Base-by-base conservation (phyloP, 2,329 filamentous ascomycete genomes). In the Epichloe bromicola region DNA sequence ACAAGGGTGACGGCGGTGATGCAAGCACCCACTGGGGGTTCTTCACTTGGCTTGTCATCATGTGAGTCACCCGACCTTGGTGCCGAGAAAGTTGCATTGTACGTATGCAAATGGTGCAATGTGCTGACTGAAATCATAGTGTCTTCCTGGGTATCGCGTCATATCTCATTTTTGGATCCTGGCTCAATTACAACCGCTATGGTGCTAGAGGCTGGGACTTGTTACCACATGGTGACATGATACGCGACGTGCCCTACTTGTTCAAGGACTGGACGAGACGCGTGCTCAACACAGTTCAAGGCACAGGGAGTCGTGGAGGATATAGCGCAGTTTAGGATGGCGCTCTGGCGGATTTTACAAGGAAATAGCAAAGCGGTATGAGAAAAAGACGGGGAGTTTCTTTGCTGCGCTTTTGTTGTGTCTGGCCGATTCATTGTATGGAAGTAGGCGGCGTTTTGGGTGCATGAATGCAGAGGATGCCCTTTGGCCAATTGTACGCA, bases 101-200 rank as follows among this genome's bases (percentile, higher is more conserved):
- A 33, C 10, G 11, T 12, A 4, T 17, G 26, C 15, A 5, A 33
- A 34, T 19, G 33, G 20, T 20, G 12, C 5, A 10, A 10, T 33
- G 30, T 51, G 49, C 52, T 53, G 26, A 53, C 46, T 4, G 7
- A 26, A 11, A 30, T 3, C 34, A 19, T 57, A 95, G 90, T 59
- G 71, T 85, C 53, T 98, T 98, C 78, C 76, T 97, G 55, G 80
- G 80, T 44, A 85, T 82, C 40, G 88, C 93, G 2, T 73, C 90
- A 23, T 98, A 97, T 70, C 83, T 98, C 57, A 95, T 97, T 66
- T 97, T 97, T 63, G 90, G 91, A 57, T 95, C 90, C 19, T 98
- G 93, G 93, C 82, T 97, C 66, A 97, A 97, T 74, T 97, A 97
- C 76, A 96, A 89, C 72, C 86, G 90, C 55, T 95, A 95, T 68